Evolutionary conservation across 1,139 yeast genomes (phyloP).

Genomic region (Pichia sp.): DNA sequence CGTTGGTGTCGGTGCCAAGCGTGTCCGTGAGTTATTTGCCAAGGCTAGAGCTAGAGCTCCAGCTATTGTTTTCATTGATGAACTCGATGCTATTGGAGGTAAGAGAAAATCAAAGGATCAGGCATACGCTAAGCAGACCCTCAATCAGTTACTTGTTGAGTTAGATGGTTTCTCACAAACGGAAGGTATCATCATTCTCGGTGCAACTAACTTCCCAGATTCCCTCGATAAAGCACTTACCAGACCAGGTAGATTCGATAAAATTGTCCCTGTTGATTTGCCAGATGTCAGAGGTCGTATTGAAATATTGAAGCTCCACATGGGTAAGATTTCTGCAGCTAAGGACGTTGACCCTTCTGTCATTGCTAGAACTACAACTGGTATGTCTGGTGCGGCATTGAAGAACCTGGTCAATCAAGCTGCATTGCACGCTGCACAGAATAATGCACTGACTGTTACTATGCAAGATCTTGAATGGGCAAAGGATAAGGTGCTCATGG

Average conservation of each 20-base stretch:
- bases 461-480: constrained; percentile 98
- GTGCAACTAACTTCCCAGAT: constrained; percentile 98
- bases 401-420: constrained; percentile 97
- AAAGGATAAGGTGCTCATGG: constrained; percentile 93
- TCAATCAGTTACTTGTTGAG: constrained; percentile 92
- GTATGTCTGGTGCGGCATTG: constrained; percentile 94
- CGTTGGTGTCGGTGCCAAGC: constrained; percentile 98
- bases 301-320: constrained; percentile 85
- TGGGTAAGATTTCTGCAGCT: constrained; percentile 83
- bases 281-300: constrained; percentile 98
- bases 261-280: constrained; percentile 87
- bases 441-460: constrained; percentile 82
- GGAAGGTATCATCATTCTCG: constrained; percentile 89
- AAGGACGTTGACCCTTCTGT: constrained; percentile 81
- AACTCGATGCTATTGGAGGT: constrained; percentile 97
- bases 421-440: constrained; percentile 92
- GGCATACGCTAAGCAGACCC: constrained; percentile 95
- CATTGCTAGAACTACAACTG: constrained; percentile 96
- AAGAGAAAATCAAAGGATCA: constrained; percentile 96
- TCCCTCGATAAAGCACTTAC: constrained; percentile 93
- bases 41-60: constrained; percentile 97
- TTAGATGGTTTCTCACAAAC: constrained; percentile 94
- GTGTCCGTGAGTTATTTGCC: constrained; percentile 87
- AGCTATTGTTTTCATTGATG: constrained; percentile 94
- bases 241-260: constrained; percentile 98